Conservation (phyloP, 257 asterid genomes). For the Przewalskia tangutica region DNA sequence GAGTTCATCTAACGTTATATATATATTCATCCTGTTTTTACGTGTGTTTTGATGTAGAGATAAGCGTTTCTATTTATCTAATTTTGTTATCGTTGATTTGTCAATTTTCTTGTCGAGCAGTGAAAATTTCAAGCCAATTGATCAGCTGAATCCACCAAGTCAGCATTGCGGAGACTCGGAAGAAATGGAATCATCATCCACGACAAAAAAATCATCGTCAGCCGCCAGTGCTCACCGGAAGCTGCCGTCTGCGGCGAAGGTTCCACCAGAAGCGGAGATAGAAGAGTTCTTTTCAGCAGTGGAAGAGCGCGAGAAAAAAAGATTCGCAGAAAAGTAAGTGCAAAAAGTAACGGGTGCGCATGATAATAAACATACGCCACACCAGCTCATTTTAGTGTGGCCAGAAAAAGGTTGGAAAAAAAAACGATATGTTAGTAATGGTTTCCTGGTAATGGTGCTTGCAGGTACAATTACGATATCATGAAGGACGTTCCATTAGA, state of each 20-base stretch:
- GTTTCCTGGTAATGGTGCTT: neutral
- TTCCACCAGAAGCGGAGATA: conserved; percentile 59
- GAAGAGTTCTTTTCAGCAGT: conserved; percentile 70
- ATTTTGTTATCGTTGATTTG: neutral
- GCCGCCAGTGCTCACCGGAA: conserved; percentile 6
- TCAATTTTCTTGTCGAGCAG: conserved; percentile 22
- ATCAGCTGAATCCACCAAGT: neutral
- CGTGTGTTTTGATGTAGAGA: neutral
- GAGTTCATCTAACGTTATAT: neutral
- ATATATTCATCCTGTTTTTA: neutral
- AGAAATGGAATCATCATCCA: conserved; percentile 8
- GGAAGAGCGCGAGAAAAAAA: conserved; percentile 60
- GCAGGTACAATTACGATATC: conserved; percentile 26
- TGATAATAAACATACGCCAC: neutral
- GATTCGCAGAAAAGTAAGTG: conserved; percentile 68
- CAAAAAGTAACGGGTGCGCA: neutral
- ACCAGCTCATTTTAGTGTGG: neutral
- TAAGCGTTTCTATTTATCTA: neutral
- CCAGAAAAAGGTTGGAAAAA: neutral
- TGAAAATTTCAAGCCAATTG: conserved; percentile 12
- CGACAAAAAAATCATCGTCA: conserved; percentile 20
- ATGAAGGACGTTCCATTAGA: conserved; percentile 12
- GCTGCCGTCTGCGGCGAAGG: conserved; percentile 1
- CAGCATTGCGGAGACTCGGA: conserved; percentile 33
- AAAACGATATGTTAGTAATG: neutral